Percentiles rank a stretch among this genome's conserved stretches.
Conservation (phyloP, 2,329 filamentous ascomycete species). For the Epichloe aotearoae region DNA sequence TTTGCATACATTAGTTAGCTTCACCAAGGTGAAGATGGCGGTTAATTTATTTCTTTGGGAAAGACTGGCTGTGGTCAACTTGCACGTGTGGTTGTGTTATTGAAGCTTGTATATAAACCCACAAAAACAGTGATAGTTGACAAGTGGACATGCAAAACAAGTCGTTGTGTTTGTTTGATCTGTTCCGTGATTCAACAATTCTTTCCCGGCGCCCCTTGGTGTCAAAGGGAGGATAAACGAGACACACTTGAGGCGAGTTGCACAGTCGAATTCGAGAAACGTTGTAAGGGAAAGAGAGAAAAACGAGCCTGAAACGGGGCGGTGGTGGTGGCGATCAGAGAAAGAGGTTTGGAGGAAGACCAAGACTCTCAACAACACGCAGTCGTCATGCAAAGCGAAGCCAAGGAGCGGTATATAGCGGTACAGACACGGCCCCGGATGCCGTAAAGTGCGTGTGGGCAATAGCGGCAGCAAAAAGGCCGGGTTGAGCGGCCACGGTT, state of each 20-base stretch:
- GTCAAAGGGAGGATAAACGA: not conserved
- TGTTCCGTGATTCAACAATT: not conserved
- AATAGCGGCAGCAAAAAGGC: not conserved
- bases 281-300: not conserved
- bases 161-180: not conserved
- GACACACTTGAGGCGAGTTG: not conserved
- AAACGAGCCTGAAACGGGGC: slow-evolving; percentile 1
- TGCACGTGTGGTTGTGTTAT: not conserved
- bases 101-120: not conserved
- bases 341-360: not conserved
- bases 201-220: not conserved
- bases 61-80: not conserved
- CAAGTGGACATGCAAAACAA: too few species aligned
- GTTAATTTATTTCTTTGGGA: too few species aligned
- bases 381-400: not conserved
- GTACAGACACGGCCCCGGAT: slow-evolving; percentile 3
- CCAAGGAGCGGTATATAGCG: not conserved
- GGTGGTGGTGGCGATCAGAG: slow-evolving; percentile 6
- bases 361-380: slow-evolving; percentile 1
- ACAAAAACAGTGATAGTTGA: not conserved
- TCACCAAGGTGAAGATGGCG: too few species aligned
- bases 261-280: not conserved
- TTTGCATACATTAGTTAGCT: too few species aligned
- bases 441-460: slow-evolving; percentile 1
- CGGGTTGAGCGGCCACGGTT: slow-evolving; percentile 2